Base-by-base conservation (phyloP, 1,284 basidiomycete species). In the Microbotryomycetes sp. region DNA sequence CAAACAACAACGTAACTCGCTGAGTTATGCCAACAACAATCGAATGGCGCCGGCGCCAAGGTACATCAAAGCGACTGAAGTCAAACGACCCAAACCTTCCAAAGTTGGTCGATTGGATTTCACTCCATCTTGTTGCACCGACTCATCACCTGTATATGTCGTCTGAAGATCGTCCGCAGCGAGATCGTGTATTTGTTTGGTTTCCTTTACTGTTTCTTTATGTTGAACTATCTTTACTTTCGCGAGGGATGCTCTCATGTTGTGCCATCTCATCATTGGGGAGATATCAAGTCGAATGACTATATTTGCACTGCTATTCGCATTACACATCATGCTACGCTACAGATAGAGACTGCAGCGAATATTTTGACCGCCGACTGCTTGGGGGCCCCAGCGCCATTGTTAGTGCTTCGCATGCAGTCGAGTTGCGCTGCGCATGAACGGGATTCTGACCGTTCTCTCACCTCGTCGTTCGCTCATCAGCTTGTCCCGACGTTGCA, bases 41-140 rank as follows among this genome's bases (percentile, higher is more conserved):
- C n/a, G n/a, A n/a, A n/a, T n/a, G n/a, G n/a, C n/a, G 48, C 16
- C 31, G 45, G 23, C 49, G 55, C 28, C 46, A 22, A 59, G 67
- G 12, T 58, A 64, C 36, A 66, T 68, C 55, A 52, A 49, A 7
- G 56, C 60, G 26, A n/a, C 49, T 42, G 61, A 66, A 36, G 59
- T 60, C 14, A 59, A 61, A 14, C 58, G 45, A 7, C 67, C 67
- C 14, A 22, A 42, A 23, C 58, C 64, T 0, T 49, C 49, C 12
- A 54, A 58, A 7, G 53, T 68, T 23, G 48, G 49, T 19, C 45
- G 58, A 30, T 62, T 68, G 46, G 59, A 68, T 62, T 68, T 68
- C 54, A 47, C 54, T 6, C 53, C 50, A 25, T 57, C 61, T 15
- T 68, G 67, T 53, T 68, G 67, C 56, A 22, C 60, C 6, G 67